Base-by-base conservation (phyloP, 2,329 filamentous ascomycete genomes). In the Fulvia fulva region DNA sequence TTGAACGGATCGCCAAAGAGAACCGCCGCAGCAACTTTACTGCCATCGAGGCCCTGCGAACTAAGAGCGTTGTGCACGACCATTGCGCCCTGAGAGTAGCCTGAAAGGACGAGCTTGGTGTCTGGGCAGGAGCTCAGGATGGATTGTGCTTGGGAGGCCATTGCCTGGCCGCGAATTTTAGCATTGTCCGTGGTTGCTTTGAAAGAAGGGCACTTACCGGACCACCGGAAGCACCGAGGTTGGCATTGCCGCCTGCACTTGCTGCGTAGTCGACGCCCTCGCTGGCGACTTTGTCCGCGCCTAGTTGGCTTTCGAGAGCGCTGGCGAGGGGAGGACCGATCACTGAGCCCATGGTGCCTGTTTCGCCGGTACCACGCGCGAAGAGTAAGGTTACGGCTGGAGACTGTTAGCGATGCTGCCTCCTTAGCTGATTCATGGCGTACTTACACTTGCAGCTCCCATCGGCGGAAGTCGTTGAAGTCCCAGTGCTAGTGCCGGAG, bases 351-450 rank as follows among this genome's bases (percentile, higher is more conserved):
- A 84, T 78, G 60, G 82, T 84, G 37, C 80, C 81, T 0, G 61
- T 37, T 66, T 84, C 80, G 3, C 76, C 77, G 7, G 82, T 84
- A 9, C 82, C 82, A n/a, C 82, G 78, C n/a, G 82, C 82, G 62
- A 82, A 84, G 63, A 85, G 77, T 51, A 84, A 70, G 2, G 81
- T 83, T 60, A 81, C 75, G 23, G 73, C 68, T 55, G 76, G 76
- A 70, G 77, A 80, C 51, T n/a, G 49, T 41, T 21, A 23, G 19
- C 28, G 25, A 30, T n/a, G 26, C 19, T 16, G 14, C 16, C n/a
- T 14, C 9, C 11, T 45, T 21, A 47, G 37, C 16, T 8, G 14
- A 46, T n/a, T n/a, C 3, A 6, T 23, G 1, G 3, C 5, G n/a
- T 34, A 22, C 32, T 19, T 58, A 55, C 56, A 46, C 34, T 59